Percentiles rank a stretch among this genome's conserved stretches.
These are phyloP conservation scores for Hydnum rufescens DNA, from an alignment of 768 basidiomycete genomes.

Conservation along the genomic window DNA sequence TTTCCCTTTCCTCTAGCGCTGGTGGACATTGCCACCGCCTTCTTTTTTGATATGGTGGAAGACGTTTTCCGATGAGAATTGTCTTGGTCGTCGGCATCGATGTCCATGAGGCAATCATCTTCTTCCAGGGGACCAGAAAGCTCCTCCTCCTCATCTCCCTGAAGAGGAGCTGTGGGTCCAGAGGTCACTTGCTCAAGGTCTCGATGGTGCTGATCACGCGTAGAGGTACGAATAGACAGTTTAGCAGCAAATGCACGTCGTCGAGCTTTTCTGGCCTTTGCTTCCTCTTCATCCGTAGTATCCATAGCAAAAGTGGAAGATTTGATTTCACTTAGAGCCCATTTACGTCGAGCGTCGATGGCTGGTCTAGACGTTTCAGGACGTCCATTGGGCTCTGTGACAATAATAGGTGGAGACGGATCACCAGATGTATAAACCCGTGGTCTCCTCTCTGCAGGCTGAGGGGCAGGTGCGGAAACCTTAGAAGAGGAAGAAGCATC, in stretches of 20 bases:
- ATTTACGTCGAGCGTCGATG: neutral
- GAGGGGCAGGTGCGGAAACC: too few species aligned
- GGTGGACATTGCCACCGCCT: neutral
- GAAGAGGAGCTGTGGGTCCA: neutral
- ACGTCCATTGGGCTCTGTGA: neutral
- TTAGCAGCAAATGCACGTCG: neutral
- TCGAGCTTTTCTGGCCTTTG: neutral
- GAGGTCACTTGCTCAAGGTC: neutral
- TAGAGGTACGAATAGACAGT: neutral
- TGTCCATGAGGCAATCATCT: too few species aligned
- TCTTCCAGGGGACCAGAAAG: neutral
- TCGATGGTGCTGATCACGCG: neutral
- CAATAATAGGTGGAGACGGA: neutral
- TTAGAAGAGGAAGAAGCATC: too few species aligned
- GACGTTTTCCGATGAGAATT: neutral
- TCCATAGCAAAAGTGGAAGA: neutral
- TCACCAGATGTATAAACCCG: too few species aligned
- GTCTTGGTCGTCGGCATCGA: neutral
- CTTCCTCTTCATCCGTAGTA: neutral
- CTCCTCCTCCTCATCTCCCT: neutral
- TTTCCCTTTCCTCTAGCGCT: conserved; percentile 12
- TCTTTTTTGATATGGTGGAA: neutral
- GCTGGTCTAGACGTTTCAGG: neutral
- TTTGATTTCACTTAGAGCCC: neutral
- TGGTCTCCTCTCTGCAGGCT: too few species aligned